These are phyloP conservation scores for Schizochytrium sp. DNA, from an alignment of 108 stramenopile genomes.

Conservation along the genomic window DNA sequence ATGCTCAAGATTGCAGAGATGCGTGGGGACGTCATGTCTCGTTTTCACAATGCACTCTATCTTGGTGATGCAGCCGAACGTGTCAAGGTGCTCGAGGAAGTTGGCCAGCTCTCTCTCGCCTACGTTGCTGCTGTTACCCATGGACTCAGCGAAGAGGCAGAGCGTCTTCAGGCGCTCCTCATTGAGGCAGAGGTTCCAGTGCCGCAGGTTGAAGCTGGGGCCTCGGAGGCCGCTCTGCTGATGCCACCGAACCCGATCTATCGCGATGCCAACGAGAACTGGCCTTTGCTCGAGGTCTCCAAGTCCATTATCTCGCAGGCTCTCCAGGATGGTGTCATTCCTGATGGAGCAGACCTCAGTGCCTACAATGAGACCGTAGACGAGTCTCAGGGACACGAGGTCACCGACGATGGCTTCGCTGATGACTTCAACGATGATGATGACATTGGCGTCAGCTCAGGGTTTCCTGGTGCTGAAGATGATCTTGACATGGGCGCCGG, in stretches of 20 bases:
- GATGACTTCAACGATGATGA: background rate
- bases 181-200: conserved; percentile 83
- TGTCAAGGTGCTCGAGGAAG: conserved; percentile 89
- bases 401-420: conserved; percentile 58
- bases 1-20: conserved; percentile 97
- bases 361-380: conserved; percentile 52
- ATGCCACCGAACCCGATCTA: conserved; percentile 96
- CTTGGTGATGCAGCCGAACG: conserved; percentile 95
- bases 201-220: conserved; percentile 75
- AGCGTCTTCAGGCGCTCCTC: conserved; percentile 87
- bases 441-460: background rate
- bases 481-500: conserved; percentile 60
- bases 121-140: conserved; percentile 90
- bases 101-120: conserved; percentile 92
- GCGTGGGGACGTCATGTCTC: conserved; percentile 93
- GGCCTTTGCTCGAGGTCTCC: conserved; percentile 85
- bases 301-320: conserved; percentile 50
- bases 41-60: conserved; percentile 95
- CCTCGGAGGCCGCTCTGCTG: conserved; percentile 79
- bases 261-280: conserved; percentile 82
- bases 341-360: conserved; percentile 11
- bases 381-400: conserved; percentile 15
- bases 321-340: background rate
- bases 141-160: conserved; percentile 90
- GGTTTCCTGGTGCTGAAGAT: conserved; percentile 59